Base-by-base conservation (phyloP, 306 rosid genomes). In the Alnus rubra region DNA sequence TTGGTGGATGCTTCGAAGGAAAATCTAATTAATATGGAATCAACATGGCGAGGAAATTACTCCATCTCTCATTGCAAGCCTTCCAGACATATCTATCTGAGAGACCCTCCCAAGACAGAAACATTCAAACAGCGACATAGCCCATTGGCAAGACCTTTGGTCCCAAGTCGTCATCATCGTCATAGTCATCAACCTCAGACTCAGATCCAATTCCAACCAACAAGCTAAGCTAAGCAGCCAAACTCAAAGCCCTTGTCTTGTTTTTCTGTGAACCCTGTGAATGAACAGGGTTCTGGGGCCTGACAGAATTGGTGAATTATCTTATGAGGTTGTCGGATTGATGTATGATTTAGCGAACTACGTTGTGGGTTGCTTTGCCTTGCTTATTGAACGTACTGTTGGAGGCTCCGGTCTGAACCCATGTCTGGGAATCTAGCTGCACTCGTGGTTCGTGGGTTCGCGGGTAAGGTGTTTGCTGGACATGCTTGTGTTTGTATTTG, bases 381-480 rank as follows among this genome's bases (percentile, higher is more conserved):
- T 74, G 35, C 74, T 65, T 64, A 6, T 33, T 65, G 35, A 8
- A 9, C 12, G 9, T 67, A 16, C 49, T 9, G 4, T 28, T 67
- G 50, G 71, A 39, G 70, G 71, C 49, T 18, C 28, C 18, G 39
- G 48, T 62, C 44, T 45, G 42, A 75, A 64, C 44, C 81, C 77
- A 86, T 80, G 87, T 74, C 82, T 50, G 78, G 72, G 74, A 82
- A 78, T 81, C 76, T 74, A 62, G 73, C 83, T 0, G 74, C 76
- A 19, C 54, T 76, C 47, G 19, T 77, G 79, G 75, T 79, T 67
- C 80, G 78, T 10, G 56, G 69, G 58, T 50, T 79, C 69, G 79
- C 89, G 71, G 88, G 92, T 84, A 15, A 79, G 85, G 18, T 65
- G 47, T 81, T 19, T 19, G 54, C 4, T 3, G n/a, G 54, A 37